Evolutionary conservation across 179 eudicot species (phyloP).

Genomic region (Spergularia azorica): DNA sequence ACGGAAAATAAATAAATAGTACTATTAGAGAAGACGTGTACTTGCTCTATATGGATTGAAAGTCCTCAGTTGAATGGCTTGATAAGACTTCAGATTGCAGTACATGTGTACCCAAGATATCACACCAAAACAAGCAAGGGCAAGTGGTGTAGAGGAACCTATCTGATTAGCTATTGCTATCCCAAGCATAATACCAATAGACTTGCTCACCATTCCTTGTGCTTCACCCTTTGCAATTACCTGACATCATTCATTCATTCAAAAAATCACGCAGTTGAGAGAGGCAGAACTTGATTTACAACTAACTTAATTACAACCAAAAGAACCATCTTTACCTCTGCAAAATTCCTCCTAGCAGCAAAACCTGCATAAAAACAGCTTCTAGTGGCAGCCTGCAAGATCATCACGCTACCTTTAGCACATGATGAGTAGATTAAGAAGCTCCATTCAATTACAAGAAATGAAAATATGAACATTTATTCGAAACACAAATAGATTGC

Average conservation of each 20-base stretch:
- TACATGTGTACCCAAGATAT: constrained; percentile 95
- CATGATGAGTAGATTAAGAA: background rate
- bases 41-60: constrained; percentile 99
- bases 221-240: constrained; percentile 99
- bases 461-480: background rate
- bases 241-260: constrained; percentile 44
- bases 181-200: constrained; percentile 87
- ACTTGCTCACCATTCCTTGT: constrained; percentile 99
- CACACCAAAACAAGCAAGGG: constrained; percentile 81
- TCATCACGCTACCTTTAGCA: constrained; percentile 14
- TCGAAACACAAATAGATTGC: no score
- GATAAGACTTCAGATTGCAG: constrained; percentile 98
- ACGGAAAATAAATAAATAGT: constrained; percentile 1
- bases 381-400: constrained; percentile 92
- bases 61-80: constrained; percentile 90
- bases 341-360: constrained; percentile 97
- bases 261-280: constrained; percentile 10
- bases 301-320: constrained; percentile 5
- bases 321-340: constrained; percentile 58
- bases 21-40: constrained; percentile 40
- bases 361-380: constrained; percentile 98
- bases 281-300: background rate
- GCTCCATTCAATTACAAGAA: background rate
- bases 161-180: constrained; percentile 81
- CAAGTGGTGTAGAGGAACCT: constrained; percentile 81